Conservation (phyloP, 345 rosid species). For the Rhodamnia argentea region DNA sequence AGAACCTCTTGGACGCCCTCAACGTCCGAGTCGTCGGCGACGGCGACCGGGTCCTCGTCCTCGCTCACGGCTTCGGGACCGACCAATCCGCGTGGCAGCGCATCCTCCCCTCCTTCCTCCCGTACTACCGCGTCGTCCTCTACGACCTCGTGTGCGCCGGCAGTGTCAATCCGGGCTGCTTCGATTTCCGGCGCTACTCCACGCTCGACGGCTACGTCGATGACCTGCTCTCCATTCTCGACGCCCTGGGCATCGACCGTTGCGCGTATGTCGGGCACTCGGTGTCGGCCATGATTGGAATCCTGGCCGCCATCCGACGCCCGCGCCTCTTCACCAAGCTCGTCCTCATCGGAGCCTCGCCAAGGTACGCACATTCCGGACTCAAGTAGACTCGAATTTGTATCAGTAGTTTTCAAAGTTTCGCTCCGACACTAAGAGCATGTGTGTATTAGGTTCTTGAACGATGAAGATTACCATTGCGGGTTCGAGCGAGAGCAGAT, state of each 20-base stretch:
- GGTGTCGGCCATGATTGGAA: conserved; percentile 81
- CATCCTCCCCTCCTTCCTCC: conserved; percentile 54
- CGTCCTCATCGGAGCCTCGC: conserved; percentile 71
- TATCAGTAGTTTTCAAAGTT: too few relatives aligned
- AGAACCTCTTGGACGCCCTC: conserved; percentile 48
- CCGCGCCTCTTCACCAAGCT: conserved; percentile 76
- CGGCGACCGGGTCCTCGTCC: conserved; percentile 50
- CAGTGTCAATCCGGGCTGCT: conserved; percentile 73
- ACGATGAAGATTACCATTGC: conserved; percentile 63
- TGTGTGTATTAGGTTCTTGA: conserved; percentile 20
- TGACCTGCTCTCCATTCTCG: conserved; percentile 68
- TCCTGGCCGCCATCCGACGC: conserved; percentile 69
- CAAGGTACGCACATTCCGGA: conserved; percentile 25
- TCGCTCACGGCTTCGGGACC: conserved; percentile 81
- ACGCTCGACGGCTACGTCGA: conserved; percentile 69
- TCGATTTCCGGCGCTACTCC: conserved; percentile 49
- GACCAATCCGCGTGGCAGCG: conserved; percentile 89
- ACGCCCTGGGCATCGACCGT: conserved; percentile 41
- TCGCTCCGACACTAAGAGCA: neutral
- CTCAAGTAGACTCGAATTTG: neutral
- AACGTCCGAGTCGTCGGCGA: conserved; percentile 62
- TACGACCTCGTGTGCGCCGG: conserved; percentile 86
- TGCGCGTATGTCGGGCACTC: conserved; percentile 85
- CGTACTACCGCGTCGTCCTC: conserved; percentile 41
- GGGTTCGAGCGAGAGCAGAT: conserved; percentile 62